Base-by-base conservation (phyloP, 352 stramenopile genomes). In the Globisporangium iwayamae region DNA sequence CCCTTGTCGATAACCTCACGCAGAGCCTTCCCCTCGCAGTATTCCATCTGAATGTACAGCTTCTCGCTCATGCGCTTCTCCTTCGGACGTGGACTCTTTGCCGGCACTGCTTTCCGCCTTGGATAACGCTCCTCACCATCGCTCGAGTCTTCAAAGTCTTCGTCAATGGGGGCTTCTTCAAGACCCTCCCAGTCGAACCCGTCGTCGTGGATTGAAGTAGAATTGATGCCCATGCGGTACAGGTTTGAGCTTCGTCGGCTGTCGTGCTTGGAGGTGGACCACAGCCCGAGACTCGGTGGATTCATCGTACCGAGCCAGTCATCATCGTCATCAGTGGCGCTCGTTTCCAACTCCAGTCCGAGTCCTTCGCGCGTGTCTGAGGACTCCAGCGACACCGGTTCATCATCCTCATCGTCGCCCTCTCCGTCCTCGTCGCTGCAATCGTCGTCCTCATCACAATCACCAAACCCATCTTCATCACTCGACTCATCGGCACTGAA, bases 1-100 rank as follows among this genome's bases (percentile, higher is more conserved):
- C 81, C 81, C 52, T 98, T 89, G 68, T 99, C 95, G 63, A 98
- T 98, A 39, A 98, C 81, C 48, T 98, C 91, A 59, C 94, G 78
- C 39, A 99, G 75, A 30, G 94, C 97, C 54, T 96, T 98, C 9
- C 88, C 79, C 51, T 96, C 81, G 55, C 96, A 99, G 68, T 94
- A 99, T 73, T 99, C 92, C 96, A 99, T 99, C 73, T 98, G 90
- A 65, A 97, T 97, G 66, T 94, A 96, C 58, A 97, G 72, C 63
- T 82, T 89, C 62, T 96, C 87, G 39, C 79, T 78, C 54, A 74
- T 78, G 46, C 81, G 77, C 32, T 79, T 87, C 25, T 70, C 61
- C 41, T 60, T 28, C 6, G 32, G 25, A 53, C 46, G 43, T 38
- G 41, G 20, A 7, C 51, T 47, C 56, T 45, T 62, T 14, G 59